Conservation (phyloP, 306 rosid genomes). For the Delonix regia region DNA sequence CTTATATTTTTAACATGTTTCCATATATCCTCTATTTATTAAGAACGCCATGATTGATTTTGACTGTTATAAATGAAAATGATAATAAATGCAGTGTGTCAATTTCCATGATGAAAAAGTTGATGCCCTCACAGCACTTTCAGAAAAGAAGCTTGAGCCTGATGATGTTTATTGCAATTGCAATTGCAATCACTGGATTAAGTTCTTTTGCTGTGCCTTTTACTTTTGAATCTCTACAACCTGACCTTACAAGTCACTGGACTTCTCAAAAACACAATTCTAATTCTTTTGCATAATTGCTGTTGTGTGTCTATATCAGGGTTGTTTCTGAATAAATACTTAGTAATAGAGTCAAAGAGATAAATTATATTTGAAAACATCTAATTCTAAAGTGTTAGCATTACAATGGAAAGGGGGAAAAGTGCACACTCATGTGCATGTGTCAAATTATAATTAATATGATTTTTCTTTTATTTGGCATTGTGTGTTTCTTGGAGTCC, state of each 20-base stretch:
- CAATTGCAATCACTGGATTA: background rate
- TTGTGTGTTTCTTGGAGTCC: slow-evolving; percentile 7
- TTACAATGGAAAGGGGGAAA: background rate
- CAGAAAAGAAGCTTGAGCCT: background rate
- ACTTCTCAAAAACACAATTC: background rate
- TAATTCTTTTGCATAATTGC: background rate
- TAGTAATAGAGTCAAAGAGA: background rate
- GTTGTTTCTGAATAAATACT: background rate
- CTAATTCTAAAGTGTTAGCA: background rate
- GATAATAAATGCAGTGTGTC: background rate
- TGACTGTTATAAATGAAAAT: background rate
- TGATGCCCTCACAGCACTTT: background rate
- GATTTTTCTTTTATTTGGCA: slow-evolving; percentile 9
- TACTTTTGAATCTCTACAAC: background rate
- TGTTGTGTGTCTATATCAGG: background rate
- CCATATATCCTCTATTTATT: background rate
- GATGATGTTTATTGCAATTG: background rate
- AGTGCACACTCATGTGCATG: background rate
- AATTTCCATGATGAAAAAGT: background rate
- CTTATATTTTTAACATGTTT: background rate
- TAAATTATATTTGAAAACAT: slow-evolving; percentile 8
- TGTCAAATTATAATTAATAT: slow-evolving; percentile 1
- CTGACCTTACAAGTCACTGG: background rate
- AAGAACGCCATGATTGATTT: background rate
- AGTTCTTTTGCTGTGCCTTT: background rate